Conservation (phyloP, 2,329 filamentous ascomycete species). For the Dactylellina cionopaga region DNA sequence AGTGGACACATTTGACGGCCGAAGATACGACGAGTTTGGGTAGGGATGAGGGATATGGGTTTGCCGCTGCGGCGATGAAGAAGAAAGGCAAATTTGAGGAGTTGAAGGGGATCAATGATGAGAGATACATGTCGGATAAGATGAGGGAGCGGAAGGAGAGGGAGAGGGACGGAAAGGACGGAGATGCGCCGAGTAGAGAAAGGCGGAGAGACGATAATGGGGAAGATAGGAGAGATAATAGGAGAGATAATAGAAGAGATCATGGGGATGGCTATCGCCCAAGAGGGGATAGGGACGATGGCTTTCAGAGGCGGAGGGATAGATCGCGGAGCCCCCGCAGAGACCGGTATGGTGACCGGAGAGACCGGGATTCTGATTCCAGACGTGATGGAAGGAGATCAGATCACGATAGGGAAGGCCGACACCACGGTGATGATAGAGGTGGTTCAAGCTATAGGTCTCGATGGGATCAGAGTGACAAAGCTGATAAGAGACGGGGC, state of each 20-base stretch:
- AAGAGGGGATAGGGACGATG: slow-evolving; percentile 3
- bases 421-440: slow-evolving; percentile 15
- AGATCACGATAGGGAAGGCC: slow-evolving; percentile 48
- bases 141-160: slow-evolving; percentile 64
- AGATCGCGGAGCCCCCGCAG: slow-evolving; percentile 29
- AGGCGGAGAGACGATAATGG: slow-evolving; percentile 17
- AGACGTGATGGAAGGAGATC: slow-evolving; percentile 42
- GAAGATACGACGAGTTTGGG: slow-evolving; percentile 93
- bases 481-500: slow-evolving; percentile 30
- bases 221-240: slow-evolving; percentile 12
- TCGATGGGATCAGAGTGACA: slow-evolving; percentile 37
- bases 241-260: slow-evolving; percentile 12
- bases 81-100: slow-evolving; percentile 58
- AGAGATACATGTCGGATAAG: slow-evolving; percentile 74
- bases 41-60: slow-evolving; percentile 54
- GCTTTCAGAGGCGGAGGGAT: slow-evolving; percentile 10
- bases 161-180: slow-evolving; percentile 72
- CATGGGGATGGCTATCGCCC: slow-evolving; percentile 23
- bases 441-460: slow-evolving; percentile 29
- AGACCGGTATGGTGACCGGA: slow-evolving; percentile 9
- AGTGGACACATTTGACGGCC: slow-evolving; percentile 84
- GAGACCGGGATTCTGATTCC: slow-evolving; percentile 36
- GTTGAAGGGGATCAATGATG: slow-evolving; percentile 63
- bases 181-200: neutral
- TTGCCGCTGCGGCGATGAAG: slow-evolving; percentile 67